Evolutionary conservation across 2,329 filamentous ascomycete genomes (phyloP), one percentile per base, ranked within the genome.

Genomic region (Fusarium incarnatum): DNA sequence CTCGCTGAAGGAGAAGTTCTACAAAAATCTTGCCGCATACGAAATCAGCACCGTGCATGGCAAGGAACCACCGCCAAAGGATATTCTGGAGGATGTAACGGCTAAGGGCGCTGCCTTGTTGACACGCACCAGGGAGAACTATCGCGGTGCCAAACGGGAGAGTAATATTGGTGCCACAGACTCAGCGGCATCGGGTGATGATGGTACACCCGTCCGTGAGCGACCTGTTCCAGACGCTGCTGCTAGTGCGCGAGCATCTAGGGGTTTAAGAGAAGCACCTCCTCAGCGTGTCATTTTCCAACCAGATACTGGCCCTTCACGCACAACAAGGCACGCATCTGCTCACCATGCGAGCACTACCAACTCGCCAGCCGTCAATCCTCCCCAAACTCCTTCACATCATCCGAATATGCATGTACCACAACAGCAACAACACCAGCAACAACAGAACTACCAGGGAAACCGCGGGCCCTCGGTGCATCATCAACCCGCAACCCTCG

Each of bases 1-100:
- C 81, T 88, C 92, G 63, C 84, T 97, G 59, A 97, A 97, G 82
- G 91, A 92, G 59, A 90, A 92, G 68, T 97, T 96, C 82, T 97
- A 97, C 84, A 94, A 94, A 79, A 94, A 95, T 75, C 87, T 97
- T 46, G 91, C 92, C 15, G 94, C 94, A 3, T 97, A 92, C 80
- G 94, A 97, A 80, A 96, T 97, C 75, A 88, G 88, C 48, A 91
- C 89, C 13, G 82, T 94, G 44, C 92, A 94, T 81, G 87, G 90
- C 56, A 90, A 92, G 79, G 92, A 94, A 67, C 94, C 94, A 0
- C 94, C 94, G 18, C 93, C 94, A 8, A 94, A 92, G 73, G 93
- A 97, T 74, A 97, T 97, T 49, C 84, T 97, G 34, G 94, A 97
- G 79, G 90, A 94, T 45, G 92, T 93, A 16, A 95, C 93, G 10